phyloP scores from a whole-genome alignment of 352 stramenopile genomes.

The Pilasporangium apinafurcum region DNA sequence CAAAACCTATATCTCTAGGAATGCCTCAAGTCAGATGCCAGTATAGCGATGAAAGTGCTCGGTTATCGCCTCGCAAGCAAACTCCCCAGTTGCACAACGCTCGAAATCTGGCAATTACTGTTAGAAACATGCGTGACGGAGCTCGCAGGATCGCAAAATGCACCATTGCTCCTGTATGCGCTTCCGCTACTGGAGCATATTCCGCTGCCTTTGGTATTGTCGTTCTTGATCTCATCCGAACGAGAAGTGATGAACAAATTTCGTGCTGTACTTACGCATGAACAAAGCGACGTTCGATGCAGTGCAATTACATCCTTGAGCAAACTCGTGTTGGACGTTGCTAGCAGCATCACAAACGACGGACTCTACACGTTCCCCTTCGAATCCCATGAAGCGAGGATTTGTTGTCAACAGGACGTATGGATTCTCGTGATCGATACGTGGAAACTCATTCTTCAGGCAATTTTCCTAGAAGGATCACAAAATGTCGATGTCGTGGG shows the following conservation, averaged over 20 bases:
- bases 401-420: constrained; percentile 77
- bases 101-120: constrained; percentile 57
- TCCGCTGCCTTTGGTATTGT: constrained; percentile 47
- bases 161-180: constrained; percentile 33
- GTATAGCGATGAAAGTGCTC: constrained; percentile 46
- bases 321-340: constrained; percentile 41
- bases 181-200: constrained; percentile 52
- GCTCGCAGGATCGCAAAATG: constrained; percentile 64
- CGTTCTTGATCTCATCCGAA: constrained; percentile 58
- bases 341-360: constrained; percentile 39
- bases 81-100: constrained; percentile 45
- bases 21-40: constrained; percentile 62
- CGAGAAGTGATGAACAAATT: constrained; percentile 80
- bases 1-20: constrained; percentile 19
- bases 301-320: constrained; percentile 54
- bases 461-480: constrained; percentile 18
- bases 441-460: constrained; percentile 79
- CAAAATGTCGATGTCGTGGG: constrained; percentile 15
- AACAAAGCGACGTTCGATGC: constrained; percentile 51
- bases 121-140: constrained; percentile 57
- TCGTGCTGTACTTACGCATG: constrained; percentile 54
- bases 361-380: constrained; percentile 71
- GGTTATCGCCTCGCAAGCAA: constrained; percentile 59
- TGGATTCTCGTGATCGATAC: constrained; percentile 70
- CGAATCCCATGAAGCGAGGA: constrained; percentile 74